Percentiles rank a stretch among this genome's conserved stretches.
Evolutionary conservation across 257 asterid species (phyloP).

Genomic region (Cinchona pubescens): DNA sequence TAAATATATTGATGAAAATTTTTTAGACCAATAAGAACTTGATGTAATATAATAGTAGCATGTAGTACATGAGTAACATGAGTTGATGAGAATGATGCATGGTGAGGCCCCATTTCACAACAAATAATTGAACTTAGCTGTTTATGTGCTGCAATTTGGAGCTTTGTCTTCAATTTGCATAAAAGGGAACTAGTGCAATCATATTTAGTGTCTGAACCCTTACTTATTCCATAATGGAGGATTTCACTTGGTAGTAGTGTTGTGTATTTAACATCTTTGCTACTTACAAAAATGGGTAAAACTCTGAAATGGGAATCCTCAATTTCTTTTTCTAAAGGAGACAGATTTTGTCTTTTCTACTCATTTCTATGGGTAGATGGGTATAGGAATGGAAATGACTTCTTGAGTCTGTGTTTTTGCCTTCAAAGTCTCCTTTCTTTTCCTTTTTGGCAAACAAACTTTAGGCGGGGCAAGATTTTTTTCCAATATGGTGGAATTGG

Average conservation of each 20-base stretch:
- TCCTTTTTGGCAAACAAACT: neutral
- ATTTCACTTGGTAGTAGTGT: neutral
- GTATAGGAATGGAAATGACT: neutral
- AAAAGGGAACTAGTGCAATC: too few relatives aligned
- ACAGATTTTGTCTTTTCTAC: neutral
- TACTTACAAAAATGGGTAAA: neutral
- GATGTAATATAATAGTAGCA: too few relatives aligned
- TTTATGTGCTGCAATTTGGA: constrained; percentile 5
- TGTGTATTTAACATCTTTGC: neutral
- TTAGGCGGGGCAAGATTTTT: neutral
- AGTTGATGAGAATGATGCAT: neutral
- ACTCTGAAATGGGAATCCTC: too few relatives aligned
- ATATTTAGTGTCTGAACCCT: too few relatives aligned
- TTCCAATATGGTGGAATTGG: too few relatives aligned
- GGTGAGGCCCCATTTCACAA: neutral
- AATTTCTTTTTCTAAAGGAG: neutral
- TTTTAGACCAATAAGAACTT: too few relatives aligned
- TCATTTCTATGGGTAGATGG: neutral
- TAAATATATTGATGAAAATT: too few relatives aligned
- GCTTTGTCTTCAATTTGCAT: too few relatives aligned
- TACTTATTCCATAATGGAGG: too few relatives aligned
- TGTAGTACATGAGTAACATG: too few relatives aligned
- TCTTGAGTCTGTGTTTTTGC: neutral
- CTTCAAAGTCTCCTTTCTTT: neutral
- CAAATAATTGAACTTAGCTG: constrained; percentile 15